Evolutionary conservation across 2,329 filamentous ascomycete genomes (phyloP).

Genomic region (Apiospora hydei): DNA sequence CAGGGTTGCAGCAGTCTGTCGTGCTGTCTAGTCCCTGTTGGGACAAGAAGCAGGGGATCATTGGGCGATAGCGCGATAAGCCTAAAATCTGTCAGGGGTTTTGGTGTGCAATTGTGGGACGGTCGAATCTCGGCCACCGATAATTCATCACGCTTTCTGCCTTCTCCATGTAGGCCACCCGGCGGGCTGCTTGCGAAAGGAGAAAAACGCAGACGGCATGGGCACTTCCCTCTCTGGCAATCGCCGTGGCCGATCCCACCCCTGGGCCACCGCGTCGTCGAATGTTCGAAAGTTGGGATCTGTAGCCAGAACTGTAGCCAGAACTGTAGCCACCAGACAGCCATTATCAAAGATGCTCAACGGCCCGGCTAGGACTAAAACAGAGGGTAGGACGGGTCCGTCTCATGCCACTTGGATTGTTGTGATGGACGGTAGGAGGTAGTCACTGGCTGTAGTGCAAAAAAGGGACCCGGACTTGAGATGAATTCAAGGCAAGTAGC

Average conservation of each 20-base stretch:
- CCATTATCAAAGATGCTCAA: background rate
- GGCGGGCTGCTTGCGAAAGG: background rate
- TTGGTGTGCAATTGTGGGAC: constrained; percentile 14
- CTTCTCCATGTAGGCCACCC: constrained; percentile 10
- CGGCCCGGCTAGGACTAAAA: constrained; percentile 9
- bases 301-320: background rate
- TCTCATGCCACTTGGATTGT: constrained; percentile 13
- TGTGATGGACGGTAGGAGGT: constrained; percentile 6
- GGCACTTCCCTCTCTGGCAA: background rate
- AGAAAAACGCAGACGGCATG: background rate
- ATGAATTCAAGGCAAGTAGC: background rate
- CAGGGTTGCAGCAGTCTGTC: constrained; percentile 6
- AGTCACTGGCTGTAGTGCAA: background rate
- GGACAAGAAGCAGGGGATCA: constrained; percentile 1
- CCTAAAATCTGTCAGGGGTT: constrained; percentile 20
- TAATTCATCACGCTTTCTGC: constrained; percentile 19
- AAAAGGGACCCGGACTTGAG: background rate
- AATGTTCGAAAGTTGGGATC: background rate
- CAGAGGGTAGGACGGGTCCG: constrained; percentile 9
- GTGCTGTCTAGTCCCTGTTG: background rate
- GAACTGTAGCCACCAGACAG: background rate
- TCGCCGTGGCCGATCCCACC: background rate
- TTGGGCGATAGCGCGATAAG: constrained; percentile 21
- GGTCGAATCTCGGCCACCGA: constrained; percentile 18
- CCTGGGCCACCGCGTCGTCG: background rate